These are phyloP conservation scores for Suhomyces coccinellae DNA, from an alignment of 1,139 yeast species.

Conservation along the genomic window DNA sequence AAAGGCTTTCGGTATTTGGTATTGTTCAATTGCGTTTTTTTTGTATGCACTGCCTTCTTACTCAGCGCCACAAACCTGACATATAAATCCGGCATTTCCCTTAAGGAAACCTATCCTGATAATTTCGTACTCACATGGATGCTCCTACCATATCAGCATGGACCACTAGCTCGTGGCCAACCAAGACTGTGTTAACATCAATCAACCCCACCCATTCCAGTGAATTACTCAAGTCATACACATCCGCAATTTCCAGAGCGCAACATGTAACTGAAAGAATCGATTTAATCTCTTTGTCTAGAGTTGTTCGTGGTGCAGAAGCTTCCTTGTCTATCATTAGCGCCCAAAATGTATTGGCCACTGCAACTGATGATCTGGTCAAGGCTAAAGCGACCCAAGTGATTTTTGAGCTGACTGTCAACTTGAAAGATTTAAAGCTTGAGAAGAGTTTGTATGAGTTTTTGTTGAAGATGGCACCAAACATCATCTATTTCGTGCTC, in stretches of 20 bases:
- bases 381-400: constrained; percentile 34
- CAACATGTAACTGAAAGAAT: constrained; percentile 12
- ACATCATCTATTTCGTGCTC: constrained; percentile 31
- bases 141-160: constrained; percentile 17
- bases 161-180: constrained; percentile 27
- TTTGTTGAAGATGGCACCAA: constrained; percentile 29
- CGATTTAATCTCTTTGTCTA: constrained; percentile 21
- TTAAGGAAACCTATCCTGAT: too few relatives aligned
- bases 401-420: constrained; percentile 33
- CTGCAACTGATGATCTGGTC: constrained; percentile 34
- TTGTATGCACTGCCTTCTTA: background rate
- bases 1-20: background rate
- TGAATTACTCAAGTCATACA: constrained; percentile 18
- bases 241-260: constrained; percentile 18
- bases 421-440: constrained; percentile 29
- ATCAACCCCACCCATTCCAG: constrained; percentile 24
- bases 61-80: background rate
- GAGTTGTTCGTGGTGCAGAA: constrained; percentile 36
- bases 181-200: constrained; percentile 20
- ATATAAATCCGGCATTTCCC: background rate
- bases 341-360: constrained; percentile 38
- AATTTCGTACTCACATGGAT: background rate
- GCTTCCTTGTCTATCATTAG: constrained; percentile 38
- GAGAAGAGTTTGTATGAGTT: constrained; percentile 30
- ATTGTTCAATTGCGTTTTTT: background rate